Percentiles rank a stretch among this genome's conserved stretches.
phyloP scores from a whole-genome alignment of 192 early-diverging fungal genomes.

The Podochytrium sp. region DNA sequence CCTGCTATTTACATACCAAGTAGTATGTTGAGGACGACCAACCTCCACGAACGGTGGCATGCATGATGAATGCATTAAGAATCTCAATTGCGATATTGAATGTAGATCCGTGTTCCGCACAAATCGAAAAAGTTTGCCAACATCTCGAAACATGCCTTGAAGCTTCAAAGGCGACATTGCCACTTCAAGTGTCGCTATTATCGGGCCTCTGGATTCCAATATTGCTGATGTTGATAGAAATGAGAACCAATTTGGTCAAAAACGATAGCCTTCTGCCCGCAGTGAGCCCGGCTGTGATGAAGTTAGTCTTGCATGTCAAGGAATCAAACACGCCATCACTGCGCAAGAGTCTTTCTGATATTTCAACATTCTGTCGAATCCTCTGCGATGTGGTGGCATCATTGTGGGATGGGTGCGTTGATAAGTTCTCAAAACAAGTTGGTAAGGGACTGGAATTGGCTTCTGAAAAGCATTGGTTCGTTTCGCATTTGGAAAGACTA shows the following conservation, averaged over 20 bases:
- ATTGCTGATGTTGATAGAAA: neutral
- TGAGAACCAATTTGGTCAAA: neutral
- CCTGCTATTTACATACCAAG: neutral
- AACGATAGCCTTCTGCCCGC: too few species aligned
- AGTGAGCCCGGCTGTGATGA: too few species aligned
- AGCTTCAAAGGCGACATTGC: neutral
- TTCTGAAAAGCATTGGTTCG: too few species aligned
- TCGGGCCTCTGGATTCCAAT: neutral
- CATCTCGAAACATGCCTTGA: slow-evolving; percentile 21
- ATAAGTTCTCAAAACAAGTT: too few species aligned
- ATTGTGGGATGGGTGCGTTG: too few species aligned
- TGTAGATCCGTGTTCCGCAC: neutral
- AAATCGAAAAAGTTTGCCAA: neutral
- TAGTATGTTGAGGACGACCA: slow-evolving; percentile 14
- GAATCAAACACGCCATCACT: too few species aligned
- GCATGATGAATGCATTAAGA: slow-evolving; percentile 16
- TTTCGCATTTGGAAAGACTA: too few species aligned
- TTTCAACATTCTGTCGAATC: too few species aligned
- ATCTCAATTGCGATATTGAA: neutral
- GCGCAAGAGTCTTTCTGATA: too few species aligned
- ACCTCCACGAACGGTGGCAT: neutral
- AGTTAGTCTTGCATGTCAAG: too few species aligned
- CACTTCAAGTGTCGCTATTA: neutral
- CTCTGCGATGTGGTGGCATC: too few species aligned
- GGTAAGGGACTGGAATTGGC: too few species aligned